Evolutionary conservation across 768 basidiomycete species (phyloP).

Genomic region (Paxillus ammoniavirescens): DNA sequence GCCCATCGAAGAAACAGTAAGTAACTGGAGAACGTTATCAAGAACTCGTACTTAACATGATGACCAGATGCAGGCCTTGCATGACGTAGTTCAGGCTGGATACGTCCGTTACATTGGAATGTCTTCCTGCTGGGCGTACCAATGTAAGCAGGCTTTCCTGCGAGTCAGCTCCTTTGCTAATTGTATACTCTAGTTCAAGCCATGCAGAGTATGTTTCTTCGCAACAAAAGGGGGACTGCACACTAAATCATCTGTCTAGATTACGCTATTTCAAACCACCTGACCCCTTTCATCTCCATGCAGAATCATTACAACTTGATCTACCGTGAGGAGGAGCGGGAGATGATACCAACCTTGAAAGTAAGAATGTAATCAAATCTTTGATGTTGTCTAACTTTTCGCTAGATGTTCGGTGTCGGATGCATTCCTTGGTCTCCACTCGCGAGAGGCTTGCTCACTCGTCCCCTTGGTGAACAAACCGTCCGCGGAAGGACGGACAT

Average conservation of each 20-base stretch:
- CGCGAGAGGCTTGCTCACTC: constrained; percentile 48
- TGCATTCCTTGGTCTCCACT: constrained; percentile 62
- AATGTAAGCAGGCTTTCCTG: constrained; percentile 13
- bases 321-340: constrained; percentile 66
- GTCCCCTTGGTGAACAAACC: constrained; percentile 39
- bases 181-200: constrained; percentile 19
- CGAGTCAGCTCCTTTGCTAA: neutral
- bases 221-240: neutral
- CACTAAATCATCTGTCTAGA: constrained; percentile 32
- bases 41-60: neutral
- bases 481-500: constrained; percentile 38
- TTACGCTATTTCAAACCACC: constrained; percentile 57
- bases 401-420: constrained; percentile 50
- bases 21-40: neutral
- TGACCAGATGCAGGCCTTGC: constrained; percentile 37
- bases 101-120: constrained; percentile 40
- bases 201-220: constrained; percentile 24
- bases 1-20: constrained; percentile 37
- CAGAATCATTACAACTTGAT: constrained; percentile 63
- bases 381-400: neutral
- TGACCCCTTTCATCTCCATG: constrained; percentile 67
- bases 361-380: constrained; percentile 19
- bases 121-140: constrained; percentile 31
- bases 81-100: constrained; percentile 43
- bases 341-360: constrained; percentile 61